Base-by-base conservation (phyloP, 805 yeast genomes). In the Candida sithepensis region DNA sequence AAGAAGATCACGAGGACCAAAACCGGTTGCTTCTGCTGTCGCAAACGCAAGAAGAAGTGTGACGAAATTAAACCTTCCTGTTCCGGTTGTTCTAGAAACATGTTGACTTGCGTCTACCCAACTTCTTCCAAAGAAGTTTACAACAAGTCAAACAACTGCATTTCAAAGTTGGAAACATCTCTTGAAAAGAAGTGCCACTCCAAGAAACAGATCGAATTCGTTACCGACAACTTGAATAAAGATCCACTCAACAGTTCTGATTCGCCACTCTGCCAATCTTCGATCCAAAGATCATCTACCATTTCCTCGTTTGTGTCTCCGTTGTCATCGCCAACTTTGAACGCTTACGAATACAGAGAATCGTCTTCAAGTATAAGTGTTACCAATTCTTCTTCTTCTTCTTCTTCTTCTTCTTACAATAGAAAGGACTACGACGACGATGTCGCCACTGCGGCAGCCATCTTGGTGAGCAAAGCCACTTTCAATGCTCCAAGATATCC, bases 21-120 rank as follows among this genome's bases (percentile, higher is more conserved):
- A 44, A 67, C 71, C 1, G 72, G 72, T 2, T 68, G 72, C 47
- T 64, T 64, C 50, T 67, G 71, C 45, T 68, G 72, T 44, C 64
- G 72, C 21, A 60, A 52, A 41, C 55, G 72, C 43, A 67, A 67
- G 66, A 68, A 67, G 68, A 68, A 68, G 56, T 68, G 72, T 49
- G 68, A 67, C 45, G 71, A 67, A 47, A 45, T 53, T 26, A 59
- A 57, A 47, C 70, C 70, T 3, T 55, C 59, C 4, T 68, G 72
- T 46, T 59, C 69, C 0, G 72, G 70, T 8, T 68, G 72, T 48
- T 42, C 55, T 2, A 52, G 70, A 48, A 67, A 67, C 47, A 57
- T 51, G 54, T 53, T 66, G 13, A 55, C 62, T 14, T 68, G 72
- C 50, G 65, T 65, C 8, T 68, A 67, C 44, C 72, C 72, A 9